Base-by-base conservation (phyloP, 2,329 filamentous ascomycete species). In the Hymenoscyphus scutula region DNA sequence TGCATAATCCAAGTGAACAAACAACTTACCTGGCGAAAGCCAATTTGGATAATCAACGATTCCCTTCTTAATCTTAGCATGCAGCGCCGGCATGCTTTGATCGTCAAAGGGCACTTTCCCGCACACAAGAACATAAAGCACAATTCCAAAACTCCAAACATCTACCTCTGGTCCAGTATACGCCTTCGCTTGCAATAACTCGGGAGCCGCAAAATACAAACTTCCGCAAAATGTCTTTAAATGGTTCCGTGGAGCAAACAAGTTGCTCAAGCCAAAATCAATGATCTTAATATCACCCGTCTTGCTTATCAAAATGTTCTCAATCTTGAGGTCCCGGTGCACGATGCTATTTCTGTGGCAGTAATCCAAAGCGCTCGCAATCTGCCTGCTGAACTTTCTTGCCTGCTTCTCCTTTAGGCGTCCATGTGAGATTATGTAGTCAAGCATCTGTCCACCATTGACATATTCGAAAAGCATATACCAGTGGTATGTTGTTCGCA, bases 391-490 rank as follows among this genome's bases (percentile, higher is more conserved):
- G 76, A 99, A 99, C 76, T 98, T 98, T 72, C 95, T 88, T 8
- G 95, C 95, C 77, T 97, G 94, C 78, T 98, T 98, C 79, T 99
- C 95, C 81, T 98, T 98, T 67, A 99, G 81, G 73, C 96, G 91
- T 63, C 94, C 95, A 73, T 99, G 95, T 3, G 93, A 97, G 74
- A 99, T 99, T 76, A 99, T 99, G 78, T 98, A 99, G 79, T 99
- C 95, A 65, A 99, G 87, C 95, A 99, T 98, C 78, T 99, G 95
- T 19, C 95, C 95, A 56, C 95, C 95, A 74, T 99, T 97, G 77
- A 99, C 95, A 76, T 95, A 97, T 79, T 99, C 95, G 74, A 97
- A 99, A 58, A 99, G 87, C 95, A 99, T 99, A 78, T 99, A 99
- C 95, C 95, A 99, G 77, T 99, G 95, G 75, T 97, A 95, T 73